Percentiles rank a stretch among this genome's conserved stretches.
phyloP scores from a whole-genome alignment of 2,329 filamentous ascomycete genomes.

The Diaporthe nobilis region DNA sequence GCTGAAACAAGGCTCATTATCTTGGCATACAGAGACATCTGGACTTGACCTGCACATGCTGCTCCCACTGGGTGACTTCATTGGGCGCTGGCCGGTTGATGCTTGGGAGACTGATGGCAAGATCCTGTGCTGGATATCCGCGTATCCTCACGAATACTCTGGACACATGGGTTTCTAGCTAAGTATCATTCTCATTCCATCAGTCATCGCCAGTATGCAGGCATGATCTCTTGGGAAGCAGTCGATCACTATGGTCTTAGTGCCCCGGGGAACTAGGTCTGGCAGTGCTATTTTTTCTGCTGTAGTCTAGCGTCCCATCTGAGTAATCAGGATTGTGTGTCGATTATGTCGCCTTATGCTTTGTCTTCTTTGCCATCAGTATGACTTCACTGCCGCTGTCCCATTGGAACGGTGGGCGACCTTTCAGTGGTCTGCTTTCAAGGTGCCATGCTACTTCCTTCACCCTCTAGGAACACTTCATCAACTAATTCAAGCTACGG shows the following conservation, averaged over 20 bases:
- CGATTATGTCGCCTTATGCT: constrained; percentile 73
- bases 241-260: constrained; percentile 3
- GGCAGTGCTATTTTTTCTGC: constrained; percentile 70
- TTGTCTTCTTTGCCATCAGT: constrained; percentile 56
- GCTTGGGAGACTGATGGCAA: constrained; percentile 64
- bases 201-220: no score
- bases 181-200: no score
- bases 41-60: constrained; percentile 49
- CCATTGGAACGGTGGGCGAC: constrained; percentile 59
- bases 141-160: constrained; percentile 57
- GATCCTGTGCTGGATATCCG: constrained; percentile 60
- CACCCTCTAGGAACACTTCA: constrained; percentile 55
- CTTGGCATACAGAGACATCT: no score
- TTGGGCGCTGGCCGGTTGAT: constrained; percentile 58
- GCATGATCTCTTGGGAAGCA: not conserved
- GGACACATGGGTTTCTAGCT: constrained; percentile 45
- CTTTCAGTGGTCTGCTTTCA: constrained; percentile 65
- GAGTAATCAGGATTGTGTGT: constrained; percentile 70
- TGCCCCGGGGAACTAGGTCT: constrained; percentile 57
- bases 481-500: constrained; percentile 40
- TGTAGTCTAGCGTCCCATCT: constrained; percentile 58
- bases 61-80: constrained; percentile 47
- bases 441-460: constrained; percentile 60
- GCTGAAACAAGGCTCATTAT: no score
- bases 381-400: constrained; percentile 57